A percentile compares a stretch with the other conserved stretches of the same genome.
These are phyloP conservation scores for Penicillium diatomitis DNA, from an alignment of 495 filamentous ascomycete genomes.

Conservation along the genomic window DNA sequence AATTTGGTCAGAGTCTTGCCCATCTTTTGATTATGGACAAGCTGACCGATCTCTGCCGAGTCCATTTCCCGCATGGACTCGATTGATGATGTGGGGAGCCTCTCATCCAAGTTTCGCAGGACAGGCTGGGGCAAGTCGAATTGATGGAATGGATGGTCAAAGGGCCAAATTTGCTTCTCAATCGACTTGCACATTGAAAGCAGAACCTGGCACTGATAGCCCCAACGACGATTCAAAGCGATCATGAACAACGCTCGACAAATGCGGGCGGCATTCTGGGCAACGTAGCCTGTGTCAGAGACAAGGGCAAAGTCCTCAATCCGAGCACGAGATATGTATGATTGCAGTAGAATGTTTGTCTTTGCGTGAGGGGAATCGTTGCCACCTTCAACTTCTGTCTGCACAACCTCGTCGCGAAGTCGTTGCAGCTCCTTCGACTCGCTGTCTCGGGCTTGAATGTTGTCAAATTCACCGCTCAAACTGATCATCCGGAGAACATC, in stretches of 20 bases:
- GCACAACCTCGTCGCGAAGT: constrained; percentile 54
- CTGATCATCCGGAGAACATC: constrained; percentile 92
- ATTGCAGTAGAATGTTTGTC: constrained; percentile 90
- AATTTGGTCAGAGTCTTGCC: constrained; percentile 71
- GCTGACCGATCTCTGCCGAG: constrained; percentile 73
- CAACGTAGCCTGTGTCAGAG: constrained; percentile 88
- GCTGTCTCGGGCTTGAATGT: constrained; percentile 82
- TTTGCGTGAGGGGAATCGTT: constrained; percentile 77
- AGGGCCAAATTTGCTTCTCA: constrained; percentile 89
- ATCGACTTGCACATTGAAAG: constrained; percentile 90
- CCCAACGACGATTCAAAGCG: constrained; percentile 87
- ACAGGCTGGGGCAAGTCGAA: constrained; percentile 85
- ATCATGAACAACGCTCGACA: constrained; percentile 96
- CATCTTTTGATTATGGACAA: constrained; percentile 86
- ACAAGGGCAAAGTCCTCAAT: constrained; percentile 88
- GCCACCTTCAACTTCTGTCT: constrained; percentile 64
- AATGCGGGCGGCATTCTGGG: constrained; percentile 90
- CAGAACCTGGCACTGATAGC: constrained; percentile 83
- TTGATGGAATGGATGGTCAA: constrained; percentile 89
- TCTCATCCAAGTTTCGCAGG: constrained; percentile 72
- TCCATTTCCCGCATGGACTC: constrained; percentile 89
- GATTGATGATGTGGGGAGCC: constrained; percentile 59
- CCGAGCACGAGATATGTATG: constrained; percentile 82
- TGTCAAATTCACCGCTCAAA: constrained; percentile 93
- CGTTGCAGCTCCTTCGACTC: constrained; percentile 70